Base-by-base conservation (phyloP, 2,329 filamentous ascomycete species). In the Monosporascus sp. region DNA sequence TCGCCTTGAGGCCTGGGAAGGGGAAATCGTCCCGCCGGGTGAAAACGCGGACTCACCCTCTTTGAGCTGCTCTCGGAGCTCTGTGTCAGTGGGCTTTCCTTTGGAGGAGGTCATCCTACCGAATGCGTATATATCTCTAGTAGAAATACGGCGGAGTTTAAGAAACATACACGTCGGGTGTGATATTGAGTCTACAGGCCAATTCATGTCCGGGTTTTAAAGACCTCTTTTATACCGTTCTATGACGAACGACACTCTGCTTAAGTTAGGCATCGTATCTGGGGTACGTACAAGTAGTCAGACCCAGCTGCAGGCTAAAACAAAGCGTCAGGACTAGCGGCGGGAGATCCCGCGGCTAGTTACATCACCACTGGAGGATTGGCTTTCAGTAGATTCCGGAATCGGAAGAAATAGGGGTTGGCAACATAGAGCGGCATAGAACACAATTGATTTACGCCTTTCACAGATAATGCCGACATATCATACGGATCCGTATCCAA, bases 41-140 rank as follows among this genome's bases (percentile, higher is more conserved):
- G 9, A 31, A 27, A 31, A 31, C 27, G 9, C 9, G 27, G 11
- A 31, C 27, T 11, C 0, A 67, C 71, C 69, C 50, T 73, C 70
- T 54, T 74, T 73, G 50, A 74, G 58, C 55, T 71, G 51, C 55
- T 74, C 69, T 2, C 72, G 64, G 22, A 74, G 64, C 57, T 73
- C 66, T 0, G 71, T 71, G 24, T 73, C 70, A 2, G 72, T 74
- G 1, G 71, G 71, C 41, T 69, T 73, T 54, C 71, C 71, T 53
- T 73, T 73, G 50, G 68, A 69, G 36, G 70, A 73, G 36, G 69
- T 64, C 70, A 73, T 74, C 38, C 38, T 59, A 37, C 14, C 14
- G 45, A 6, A 43, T 62, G 43, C 48, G 19, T 47, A 34, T 7
- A 31, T 45, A n/a, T 19, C 53, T 26, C 34, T 34, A 16, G n/a